These are phyloP conservation scores for Colletotrichum lupini DNA, from an alignment of 2,329 filamentous ascomycete species.

Conservation along the genomic window DNA sequence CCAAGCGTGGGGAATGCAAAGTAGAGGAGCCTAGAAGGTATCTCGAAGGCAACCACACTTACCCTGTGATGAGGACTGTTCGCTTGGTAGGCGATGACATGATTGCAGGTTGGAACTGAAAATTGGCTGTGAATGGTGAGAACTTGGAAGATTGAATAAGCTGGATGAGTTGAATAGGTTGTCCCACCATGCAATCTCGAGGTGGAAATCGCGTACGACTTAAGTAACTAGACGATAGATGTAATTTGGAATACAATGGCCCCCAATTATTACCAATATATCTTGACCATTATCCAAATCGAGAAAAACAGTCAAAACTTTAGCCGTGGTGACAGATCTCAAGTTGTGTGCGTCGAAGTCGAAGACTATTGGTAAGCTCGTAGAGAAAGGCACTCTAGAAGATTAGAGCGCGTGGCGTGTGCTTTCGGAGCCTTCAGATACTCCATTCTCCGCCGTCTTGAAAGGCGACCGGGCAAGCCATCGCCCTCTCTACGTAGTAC, in stretches of 20 bases:
- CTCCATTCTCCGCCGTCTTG: background rate
- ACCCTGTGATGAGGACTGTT: constrained; percentile 1
- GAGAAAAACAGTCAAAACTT: background rate
- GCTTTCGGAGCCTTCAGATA: too few species aligned
- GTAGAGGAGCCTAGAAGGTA: background rate
- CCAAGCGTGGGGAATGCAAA: background rate
- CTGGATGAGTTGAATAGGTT: too few species aligned
- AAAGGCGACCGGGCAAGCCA: background rate
- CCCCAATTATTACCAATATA: too few species aligned
- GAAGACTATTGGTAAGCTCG: background rate
- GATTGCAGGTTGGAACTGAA: background rate
- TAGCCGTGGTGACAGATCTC: background rate
- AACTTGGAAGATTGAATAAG: too few species aligned
- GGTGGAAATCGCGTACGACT: too few species aligned
- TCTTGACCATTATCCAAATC: too few species aligned
- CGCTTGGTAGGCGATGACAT: background rate
- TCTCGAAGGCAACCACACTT: background rate
- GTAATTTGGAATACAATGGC: too few species aligned
- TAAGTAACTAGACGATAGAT: too few species aligned
- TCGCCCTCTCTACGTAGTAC: background rate
- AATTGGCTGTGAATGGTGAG: too few species aligned
- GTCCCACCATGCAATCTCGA: too few species aligned
- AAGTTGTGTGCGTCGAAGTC: background rate
- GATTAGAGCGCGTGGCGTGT: too few species aligned
- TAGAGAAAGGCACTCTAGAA: too few species aligned